Conservation (phyloP, 208 protist species). For the Crithidia thermophila region DNA sequence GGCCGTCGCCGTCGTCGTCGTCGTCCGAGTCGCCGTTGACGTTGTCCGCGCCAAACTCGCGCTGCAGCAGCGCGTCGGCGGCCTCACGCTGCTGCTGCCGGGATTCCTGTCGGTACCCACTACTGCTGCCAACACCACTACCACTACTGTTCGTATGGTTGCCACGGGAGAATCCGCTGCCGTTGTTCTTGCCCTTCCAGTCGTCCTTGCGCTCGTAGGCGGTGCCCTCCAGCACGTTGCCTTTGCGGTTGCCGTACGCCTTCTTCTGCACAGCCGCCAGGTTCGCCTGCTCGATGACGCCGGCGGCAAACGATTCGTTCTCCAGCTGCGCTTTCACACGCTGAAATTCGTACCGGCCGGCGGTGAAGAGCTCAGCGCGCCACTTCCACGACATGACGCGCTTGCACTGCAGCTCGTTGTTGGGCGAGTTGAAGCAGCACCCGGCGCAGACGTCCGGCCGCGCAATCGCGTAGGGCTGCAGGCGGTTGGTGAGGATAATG, state of each 20-base stretch:
- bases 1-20: slow-evolving; percentile 56
- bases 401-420: slow-evolving; percentile 96
- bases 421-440: slow-evolving; percentile 97
- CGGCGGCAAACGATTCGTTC: slow-evolving; percentile 92
- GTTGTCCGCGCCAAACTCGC: slow-evolving; percentile 27
- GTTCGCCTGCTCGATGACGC: slow-evolving; percentile 84
- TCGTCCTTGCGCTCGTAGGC: slow-evolving; percentile 77
- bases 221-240: slow-evolving; percentile 91
- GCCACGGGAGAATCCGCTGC: neutral
- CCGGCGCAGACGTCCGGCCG: slow-evolving; percentile 95
- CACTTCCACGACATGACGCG: slow-evolving; percentile 99
- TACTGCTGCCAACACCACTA: slow-evolving; percentile 32
- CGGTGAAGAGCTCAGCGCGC: slow-evolving; percentile 98
- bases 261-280: slow-evolving; percentile 90
- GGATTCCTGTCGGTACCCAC: slow-evolving; percentile 77
- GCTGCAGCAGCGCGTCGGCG: slow-evolving; percentile 61
- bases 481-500: slow-evolving; percentile 99
- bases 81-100: slow-evolving; percentile 68
- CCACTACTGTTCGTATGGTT: slow-evolving; percentile 11
- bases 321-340: slow-evolving; percentile 96
- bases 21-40: slow-evolving; percentile 32
- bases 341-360: slow-evolving; percentile 94
- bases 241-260: slow-evolving; percentile 90
- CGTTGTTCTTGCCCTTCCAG: slow-evolving; percentile 57
- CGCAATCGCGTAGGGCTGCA: slow-evolving; percentile 98